phyloP scores from a whole-genome alignment of 2,329 filamentous ascomycete genomes.

The Aspergillus sojae region DNA sequence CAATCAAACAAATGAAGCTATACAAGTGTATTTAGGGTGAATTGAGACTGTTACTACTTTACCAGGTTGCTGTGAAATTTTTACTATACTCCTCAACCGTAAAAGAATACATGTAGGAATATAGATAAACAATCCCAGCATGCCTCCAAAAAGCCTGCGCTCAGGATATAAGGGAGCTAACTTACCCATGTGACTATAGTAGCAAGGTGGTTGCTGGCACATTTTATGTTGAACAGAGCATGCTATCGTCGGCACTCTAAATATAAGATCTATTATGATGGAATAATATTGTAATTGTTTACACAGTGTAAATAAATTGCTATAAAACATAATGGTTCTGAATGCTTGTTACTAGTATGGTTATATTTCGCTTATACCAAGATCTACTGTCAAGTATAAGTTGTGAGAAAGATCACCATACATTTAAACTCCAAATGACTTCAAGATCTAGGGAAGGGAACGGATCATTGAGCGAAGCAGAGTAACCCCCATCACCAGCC shows the following conservation, averaged over 20 bases:
- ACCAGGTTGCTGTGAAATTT: too few relatives aligned
- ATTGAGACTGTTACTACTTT: background rate
- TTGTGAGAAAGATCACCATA: conserved; percentile 7
- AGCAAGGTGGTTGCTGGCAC: background rate
- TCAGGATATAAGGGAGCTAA: background rate
- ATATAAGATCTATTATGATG: background rate
- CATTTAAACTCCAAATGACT: conserved; percentile 5
- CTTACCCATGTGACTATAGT: background rate
- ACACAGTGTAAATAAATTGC: background rate
- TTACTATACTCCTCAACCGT: background rate
- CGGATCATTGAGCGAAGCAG: conserved; percentile 12
- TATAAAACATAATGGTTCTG: background rate
- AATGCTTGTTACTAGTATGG: background rate
- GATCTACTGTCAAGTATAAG: background rate
- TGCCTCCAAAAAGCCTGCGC: background rate
- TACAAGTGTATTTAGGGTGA: background rate
- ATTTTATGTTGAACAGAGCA: background rate
- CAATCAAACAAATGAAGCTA: background rate
- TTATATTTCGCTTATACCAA: background rate
- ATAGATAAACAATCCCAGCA: background rate
- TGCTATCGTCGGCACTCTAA: background rate
- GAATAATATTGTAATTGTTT: background rate
- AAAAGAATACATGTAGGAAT: background rate
- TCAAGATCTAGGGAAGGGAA: conserved; percentile 19
- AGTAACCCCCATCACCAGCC: conserved; percentile 25